phyloP scores from a whole-genome alignment of 768 basidiomycete genomes.

The Russula virescens region DNA sequence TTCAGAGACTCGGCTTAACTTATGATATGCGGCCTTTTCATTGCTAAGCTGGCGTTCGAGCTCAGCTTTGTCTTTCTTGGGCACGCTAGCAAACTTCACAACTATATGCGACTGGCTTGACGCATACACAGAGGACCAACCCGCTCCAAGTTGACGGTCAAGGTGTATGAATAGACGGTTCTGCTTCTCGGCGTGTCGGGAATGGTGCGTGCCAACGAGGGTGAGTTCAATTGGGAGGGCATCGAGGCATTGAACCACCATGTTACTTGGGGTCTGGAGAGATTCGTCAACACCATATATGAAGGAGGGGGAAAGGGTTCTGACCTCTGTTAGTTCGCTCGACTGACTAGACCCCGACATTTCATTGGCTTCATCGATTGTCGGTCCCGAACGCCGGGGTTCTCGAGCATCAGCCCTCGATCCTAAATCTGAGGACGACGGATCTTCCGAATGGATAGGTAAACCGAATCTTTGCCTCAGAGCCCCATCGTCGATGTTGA shows the following conservation, averaged over 20 bases:
- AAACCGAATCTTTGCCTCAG: not conserved
- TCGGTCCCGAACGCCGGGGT: too few relatives aligned
- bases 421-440: not conserved
- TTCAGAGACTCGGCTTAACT: too few relatives aligned
- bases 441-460: not conserved
- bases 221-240: not conserved
- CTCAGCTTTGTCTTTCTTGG: not conserved
- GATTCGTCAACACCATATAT: not conserved
- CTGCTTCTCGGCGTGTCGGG: not conserved
- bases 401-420: not conserved
- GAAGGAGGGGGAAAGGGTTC: not conserved
- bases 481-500: not conserved
- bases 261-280: not conserved
- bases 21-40: too few relatives aligned
- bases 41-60: not conserved
- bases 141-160: not conserved
- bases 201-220: not conserved
- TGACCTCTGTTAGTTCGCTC: not conserved
- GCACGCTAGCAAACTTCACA: not conserved
- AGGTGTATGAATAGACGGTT: not conserved
- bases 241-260: too few relatives aligned
- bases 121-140: not conserved
- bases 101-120: not conserved
- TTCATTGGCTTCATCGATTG: not conserved
- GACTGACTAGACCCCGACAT: not conserved